These are phyloP conservation scores for Chaetoscypha palmicola DNA, from an alignment of 2,329 filamentous ascomycete genomes.

Conservation along the genomic window DNA sequence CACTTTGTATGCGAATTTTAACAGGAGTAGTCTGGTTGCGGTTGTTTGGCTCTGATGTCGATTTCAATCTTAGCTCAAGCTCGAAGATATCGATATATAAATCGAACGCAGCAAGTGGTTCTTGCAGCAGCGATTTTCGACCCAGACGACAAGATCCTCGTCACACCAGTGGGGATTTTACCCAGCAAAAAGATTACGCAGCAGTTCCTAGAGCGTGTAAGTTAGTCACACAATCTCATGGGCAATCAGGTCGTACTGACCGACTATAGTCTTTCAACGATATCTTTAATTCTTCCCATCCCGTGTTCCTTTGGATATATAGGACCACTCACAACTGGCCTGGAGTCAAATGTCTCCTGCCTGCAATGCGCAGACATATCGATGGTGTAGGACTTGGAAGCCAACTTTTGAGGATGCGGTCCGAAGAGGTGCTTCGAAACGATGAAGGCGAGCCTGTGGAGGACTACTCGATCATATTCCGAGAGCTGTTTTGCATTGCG, in stretches of 20 bases:
- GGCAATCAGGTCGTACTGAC: neutral
- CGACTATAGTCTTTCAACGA: slow-evolving; percentile 53
- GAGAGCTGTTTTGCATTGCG: slow-evolving; percentile 76
- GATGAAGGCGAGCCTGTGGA: slow-evolving; percentile 52
- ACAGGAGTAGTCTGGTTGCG: slow-evolving; percentile 46
- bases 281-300: slow-evolving; percentile 67
- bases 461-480: slow-evolving; percentile 70
- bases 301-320: slow-evolving; percentile 83
- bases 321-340: slow-evolving; percentile 73
- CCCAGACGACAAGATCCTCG: slow-evolving; percentile 56
- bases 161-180: slow-evolving; percentile 61
- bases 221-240: slow-evolving; percentile 10
- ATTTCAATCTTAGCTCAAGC: slow-evolving; percentile 44
- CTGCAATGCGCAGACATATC: slow-evolving; percentile 68
- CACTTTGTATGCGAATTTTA: neutral
- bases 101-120: slow-evolving; percentile 46
- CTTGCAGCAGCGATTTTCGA: slow-evolving; percentile 61
- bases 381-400: slow-evolving; percentile 37
- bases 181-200: slow-evolving; percentile 73
- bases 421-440: slow-evolving; percentile 40
- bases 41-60: slow-evolving; percentile 51
- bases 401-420: slow-evolving; percentile 30
- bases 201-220: slow-evolving; percentile 60
- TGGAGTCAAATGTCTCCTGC: slow-evolving; percentile 59
- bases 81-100: slow-evolving; percentile 15